Base-by-base conservation (phyloP, 129 eudicot genomes). In the Solidago caesia region DNA sequence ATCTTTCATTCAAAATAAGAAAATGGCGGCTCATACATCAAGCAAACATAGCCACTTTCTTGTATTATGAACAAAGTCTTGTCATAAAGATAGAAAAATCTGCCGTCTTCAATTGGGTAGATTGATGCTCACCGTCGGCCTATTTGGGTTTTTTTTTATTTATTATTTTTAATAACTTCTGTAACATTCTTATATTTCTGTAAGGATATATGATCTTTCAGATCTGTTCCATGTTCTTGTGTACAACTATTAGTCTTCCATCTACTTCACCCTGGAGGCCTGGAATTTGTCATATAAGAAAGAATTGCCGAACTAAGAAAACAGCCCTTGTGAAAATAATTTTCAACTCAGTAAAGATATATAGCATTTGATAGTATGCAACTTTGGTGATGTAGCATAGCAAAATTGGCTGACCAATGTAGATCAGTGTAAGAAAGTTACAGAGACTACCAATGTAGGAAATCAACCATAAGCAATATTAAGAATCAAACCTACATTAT, bases 281-380 rank as follows among this genome's bases (percentile, higher is more conserved):
- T 91, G 99, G 84, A 84, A 86, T 79, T 84, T 89, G 44, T 91
- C 97, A 55, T 90, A 95, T 76, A 95, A 68, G 42, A 84, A 26
- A 14, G 99, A 25, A 95, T 82, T 27, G 97, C 88, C 64, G 91
- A 76, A 75, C 94, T 74, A 61, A 95, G 82, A n/a, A n/a, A 82
- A 91, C 87, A 71, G 85, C 72, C 60, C 96, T 97, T 95, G 85
- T 62, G 6, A 12, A 25, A 67, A 62, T 29, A 59, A 82, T 3
- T 27, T 25, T 67, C 66, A 74, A 27, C 7, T 76, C 29, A 29
- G 2, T 46, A 44, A 5, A 62, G 14, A 39, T 11, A 12, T 1
- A 56, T 46, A 43, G 39, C 14, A 33, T 7, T 14, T 71, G 7
- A 51, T 11, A 14, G 33, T 27, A 68, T 41, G 27, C 27, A 42